Percentiles rank a stretch among this genome's conserved stretches.
These are phyloP conservation scores for Paraphoma sp. DNA, from an alignment of 2,329 filamentous ascomycete species.

Conservation along the genomic window DNA sequence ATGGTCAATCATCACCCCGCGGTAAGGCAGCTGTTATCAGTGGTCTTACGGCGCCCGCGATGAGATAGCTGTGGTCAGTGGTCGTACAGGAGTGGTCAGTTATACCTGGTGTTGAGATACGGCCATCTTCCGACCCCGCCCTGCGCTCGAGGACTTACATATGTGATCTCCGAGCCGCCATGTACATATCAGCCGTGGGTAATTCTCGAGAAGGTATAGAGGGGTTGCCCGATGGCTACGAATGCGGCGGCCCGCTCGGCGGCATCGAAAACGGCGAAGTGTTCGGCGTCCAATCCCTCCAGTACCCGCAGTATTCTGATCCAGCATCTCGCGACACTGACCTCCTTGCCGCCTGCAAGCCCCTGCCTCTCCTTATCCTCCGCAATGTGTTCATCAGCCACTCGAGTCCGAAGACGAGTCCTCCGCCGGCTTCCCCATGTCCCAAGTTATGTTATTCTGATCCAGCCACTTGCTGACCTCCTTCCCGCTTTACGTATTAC, in stretches of 20 bases:
- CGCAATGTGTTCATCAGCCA: background rate
- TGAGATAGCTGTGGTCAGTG: too few species aligned
- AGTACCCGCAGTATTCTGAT: constrained; percentile 3
- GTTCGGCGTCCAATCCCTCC: background rate
- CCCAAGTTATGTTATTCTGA: background rate
- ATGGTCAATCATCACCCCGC: too few species aligned
- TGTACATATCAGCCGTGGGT: background rate
- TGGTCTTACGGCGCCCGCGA: too few species aligned
- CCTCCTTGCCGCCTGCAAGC: constrained; percentile 1
- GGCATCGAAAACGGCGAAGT: background rate
- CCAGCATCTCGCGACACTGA: background rate
- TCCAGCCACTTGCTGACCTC: constrained; percentile 3
- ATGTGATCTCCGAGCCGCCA: too few species aligned
- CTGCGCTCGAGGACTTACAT: too few species aligned
- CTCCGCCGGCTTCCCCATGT: constrained; percentile 1
- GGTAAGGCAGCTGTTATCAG: too few species aligned
- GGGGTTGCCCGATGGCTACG: background rate
- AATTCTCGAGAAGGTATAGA: background rate
- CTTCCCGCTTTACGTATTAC: background rate
- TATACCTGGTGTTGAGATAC: too few species aligned
- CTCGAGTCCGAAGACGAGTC: constrained; percentile 5
- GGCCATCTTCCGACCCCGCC: too few species aligned
- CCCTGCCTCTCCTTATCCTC: background rate
- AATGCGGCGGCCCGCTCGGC: background rate
- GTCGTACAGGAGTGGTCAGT: too few species aligned